Base-by-base conservation (phyloP, 805 yeast species). In the Metschnikowia borealis region DNA sequence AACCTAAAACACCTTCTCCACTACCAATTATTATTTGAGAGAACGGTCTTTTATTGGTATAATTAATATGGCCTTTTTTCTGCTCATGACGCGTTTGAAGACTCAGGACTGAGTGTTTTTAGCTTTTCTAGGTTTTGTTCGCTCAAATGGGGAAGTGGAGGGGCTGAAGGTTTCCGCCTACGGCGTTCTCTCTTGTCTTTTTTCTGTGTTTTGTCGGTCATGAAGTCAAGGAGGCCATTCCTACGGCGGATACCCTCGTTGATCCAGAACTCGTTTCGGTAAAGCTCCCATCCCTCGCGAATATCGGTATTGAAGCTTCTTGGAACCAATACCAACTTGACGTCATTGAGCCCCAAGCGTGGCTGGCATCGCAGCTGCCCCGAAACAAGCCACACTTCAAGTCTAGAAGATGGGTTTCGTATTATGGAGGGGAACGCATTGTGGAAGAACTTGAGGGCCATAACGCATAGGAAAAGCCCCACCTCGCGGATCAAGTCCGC, bases 251-350 rank as follows among this genome's bases (percentile, higher is more conserved):
- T 80, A 1, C 89, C 87, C 64, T 90, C 96, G 58, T 85, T 78
- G 20, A 83, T 81, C 97, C 98, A 94, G 63, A 90, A 94, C 64
- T 91, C 97, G 57, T 87, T 88, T 52, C 99, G 70, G 61, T 91
- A 92, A 38, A 89, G 67, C 62, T 92, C 99, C 98, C 99, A 92
- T 8, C 89, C 91, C 65, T 91, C 97, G 54, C 97, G 78, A 6
- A 87, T 81, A 44, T 87, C 91, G 0, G 94, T 83, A 52, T 82
- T 81, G 67, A 92, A 94, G 1, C 84, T 84, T 46, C 96, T 73
- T 3, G 97, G 87, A 51, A 85, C 85, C 49, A 94, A 72, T 8
- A 89, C 86, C 7, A 94, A 65, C 64, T 90, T 91, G 11, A 91
- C 89, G 56, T 87, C 89, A 23, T 80, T 79, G 34, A 73, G 66